A percentile compares a stretch with the other conserved stretches of the same genome.
These are phyloP conservation scores for Immersiporthe knoxdaviesiana DNA, from an alignment of 2,329 filamentous ascomycete species.

Conservation along the genomic window DNA sequence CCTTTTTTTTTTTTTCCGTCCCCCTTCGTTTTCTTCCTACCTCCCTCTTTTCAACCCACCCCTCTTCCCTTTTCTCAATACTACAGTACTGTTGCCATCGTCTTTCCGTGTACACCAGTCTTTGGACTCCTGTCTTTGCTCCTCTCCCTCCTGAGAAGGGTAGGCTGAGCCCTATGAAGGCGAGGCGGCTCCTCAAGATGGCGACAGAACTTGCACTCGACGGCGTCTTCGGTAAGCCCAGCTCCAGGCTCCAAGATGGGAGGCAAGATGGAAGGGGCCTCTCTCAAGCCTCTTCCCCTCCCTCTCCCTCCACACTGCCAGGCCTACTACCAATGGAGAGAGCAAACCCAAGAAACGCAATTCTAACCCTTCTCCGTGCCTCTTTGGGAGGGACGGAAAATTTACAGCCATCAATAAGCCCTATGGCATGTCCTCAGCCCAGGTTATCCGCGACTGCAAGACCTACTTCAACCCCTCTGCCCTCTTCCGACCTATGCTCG, in stretches of 20 bases:
- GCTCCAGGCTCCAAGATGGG: background rate
- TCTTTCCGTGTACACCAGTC: background rate
- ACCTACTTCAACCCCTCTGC: constrained; percentile 78
- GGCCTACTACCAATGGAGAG: background rate
- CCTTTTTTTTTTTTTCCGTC: background rate
- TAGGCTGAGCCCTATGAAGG: constrained; percentile 28
- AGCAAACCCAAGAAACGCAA: background rate
- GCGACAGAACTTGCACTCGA: constrained; percentile 57
- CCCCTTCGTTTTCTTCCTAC: background rate
- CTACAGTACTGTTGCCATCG: background rate
- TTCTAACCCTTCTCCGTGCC: background rate
- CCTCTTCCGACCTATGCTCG: constrained; percentile 78
- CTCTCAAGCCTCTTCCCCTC: background rate
- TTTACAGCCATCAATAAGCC: constrained; percentile 83
- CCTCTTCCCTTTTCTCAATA: background rate
- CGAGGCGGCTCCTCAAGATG: constrained; percentile 49
- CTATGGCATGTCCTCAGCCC: constrained; percentile 80
- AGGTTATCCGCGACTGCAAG: constrained; percentile 88
- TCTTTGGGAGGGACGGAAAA: background rate
- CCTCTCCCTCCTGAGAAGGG: background rate
- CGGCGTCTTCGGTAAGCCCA: constrained; percentile 60
- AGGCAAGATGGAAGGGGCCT: background rate
- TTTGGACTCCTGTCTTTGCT: background rate
- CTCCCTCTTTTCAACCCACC: too few relatives aligned
- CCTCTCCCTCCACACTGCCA: too few relatives aligned